phyloP scores from a whole-genome alignment of 2,329 filamentous ascomycete species.

The Sclerotinia subarctica region DNA sequence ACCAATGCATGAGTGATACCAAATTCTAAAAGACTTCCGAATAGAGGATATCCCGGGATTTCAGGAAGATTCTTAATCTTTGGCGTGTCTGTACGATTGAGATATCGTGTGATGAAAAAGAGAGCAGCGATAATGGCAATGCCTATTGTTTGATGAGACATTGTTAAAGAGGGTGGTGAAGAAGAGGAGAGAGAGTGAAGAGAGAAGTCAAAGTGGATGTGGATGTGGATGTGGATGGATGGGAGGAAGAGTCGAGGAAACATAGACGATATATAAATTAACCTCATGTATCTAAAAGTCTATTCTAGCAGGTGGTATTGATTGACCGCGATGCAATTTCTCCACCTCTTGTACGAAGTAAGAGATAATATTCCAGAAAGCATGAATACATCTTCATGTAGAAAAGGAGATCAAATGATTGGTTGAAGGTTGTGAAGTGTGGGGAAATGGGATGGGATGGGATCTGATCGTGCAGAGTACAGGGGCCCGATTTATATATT shows the following conservation, averaged over 20 bases:
- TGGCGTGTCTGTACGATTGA: slow-evolving; percentile 24
- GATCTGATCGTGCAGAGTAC: not conserved
- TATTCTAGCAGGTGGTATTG: not conserved
- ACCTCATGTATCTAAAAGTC: not conserved
- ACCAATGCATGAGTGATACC: slow-evolving; percentile 23
- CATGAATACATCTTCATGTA: not conserved
- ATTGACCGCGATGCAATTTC: not conserved
- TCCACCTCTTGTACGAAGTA: not conserved
- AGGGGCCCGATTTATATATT: not conserved
- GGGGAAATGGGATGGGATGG: not conserved
- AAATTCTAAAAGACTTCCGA: slow-evolving; percentile 25
- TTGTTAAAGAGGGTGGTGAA: not conserved
- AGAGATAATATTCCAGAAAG: not conserved
- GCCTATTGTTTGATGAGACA: slow-evolving; percentile 19
- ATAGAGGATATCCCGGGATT: slow-evolving; percentile 24
- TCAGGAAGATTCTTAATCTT: slow-evolving; percentile 24
- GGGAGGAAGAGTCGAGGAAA: not conserved
- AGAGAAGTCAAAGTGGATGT: not conserved
- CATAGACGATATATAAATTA: not conserved
- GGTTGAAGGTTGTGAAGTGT: not conserved
- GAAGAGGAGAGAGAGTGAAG: not conserved
- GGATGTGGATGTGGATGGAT: not conserved
- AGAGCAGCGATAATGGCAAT: slow-evolving; percentile 16
- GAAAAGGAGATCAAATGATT: not conserved
- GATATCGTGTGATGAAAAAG: slow-evolving; percentile 17